A percentile compares a stretch with the other conserved stretches of the same genome.
Conservation (phyloP, 1,284 basidiomycete genomes). For the Fistulinella cinereoalba region DNA sequence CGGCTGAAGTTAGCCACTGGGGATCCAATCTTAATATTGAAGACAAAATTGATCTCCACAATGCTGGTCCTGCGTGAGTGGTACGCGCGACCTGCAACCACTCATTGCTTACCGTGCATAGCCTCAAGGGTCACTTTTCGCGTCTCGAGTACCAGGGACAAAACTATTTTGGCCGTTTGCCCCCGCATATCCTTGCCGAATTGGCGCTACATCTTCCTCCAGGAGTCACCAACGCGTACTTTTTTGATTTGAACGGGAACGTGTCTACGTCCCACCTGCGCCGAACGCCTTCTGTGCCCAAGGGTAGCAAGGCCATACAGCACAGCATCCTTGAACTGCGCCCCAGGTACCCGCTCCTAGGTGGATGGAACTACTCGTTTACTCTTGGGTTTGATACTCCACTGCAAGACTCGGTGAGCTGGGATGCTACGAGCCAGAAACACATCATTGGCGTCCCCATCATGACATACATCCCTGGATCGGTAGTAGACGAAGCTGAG, state of each 20-base stretch:
- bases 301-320: slow-evolving; percentile 50
- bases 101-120: slow-evolving; percentile 31
- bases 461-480: slow-evolving; percentile 77
- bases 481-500: slow-evolving; percentile 81
- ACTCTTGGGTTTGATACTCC: slow-evolving; percentile 91
- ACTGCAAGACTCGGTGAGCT: slow-evolving; percentile 69
- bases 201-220: slow-evolving; percentile 78
- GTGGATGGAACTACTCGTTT: slow-evolving; percentile 98
- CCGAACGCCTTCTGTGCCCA: slow-evolving; percentile 56
- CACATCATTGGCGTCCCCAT: slow-evolving; percentile 84
- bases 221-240: slow-evolving; percentile 80
- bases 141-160: slow-evolving; percentile 84
- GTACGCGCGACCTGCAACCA: background rate
- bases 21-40: slow-evolving; percentile 92
- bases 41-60: slow-evolving; percentile 82
- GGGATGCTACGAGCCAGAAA: slow-evolving; percentile 54
- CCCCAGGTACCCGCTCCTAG: slow-evolving; percentile 91
- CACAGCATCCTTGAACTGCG: slow-evolving; percentile 74
- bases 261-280: no score
- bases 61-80: slow-evolving; percentile 83
- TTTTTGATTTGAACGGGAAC: slow-evolving; percentile 89
- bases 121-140: slow-evolving; percentile 94
- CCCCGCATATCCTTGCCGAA: slow-evolving; percentile 71
- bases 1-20: slow-evolving; percentile 96
- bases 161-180: slow-evolving; percentile 58